Conservation (phyloP, 192 early-diverging fungal species). For the Podila epicladia region DNA sequence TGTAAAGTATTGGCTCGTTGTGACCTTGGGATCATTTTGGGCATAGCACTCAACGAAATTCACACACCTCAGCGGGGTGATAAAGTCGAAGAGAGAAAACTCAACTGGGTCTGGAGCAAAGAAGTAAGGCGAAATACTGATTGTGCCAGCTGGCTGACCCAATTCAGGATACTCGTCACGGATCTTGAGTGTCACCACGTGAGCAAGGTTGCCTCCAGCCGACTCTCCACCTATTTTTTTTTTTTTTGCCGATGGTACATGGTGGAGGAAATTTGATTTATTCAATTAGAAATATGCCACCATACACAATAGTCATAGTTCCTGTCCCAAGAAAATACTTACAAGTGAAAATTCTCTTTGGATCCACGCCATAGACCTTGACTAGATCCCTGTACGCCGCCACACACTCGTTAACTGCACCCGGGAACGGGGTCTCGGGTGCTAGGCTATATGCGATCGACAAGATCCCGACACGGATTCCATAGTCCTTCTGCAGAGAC, state of each 20-base stretch:
- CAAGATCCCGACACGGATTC: neutral
- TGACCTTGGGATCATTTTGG: neutral
- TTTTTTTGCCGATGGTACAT: neutral
- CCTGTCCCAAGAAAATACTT: neutral
- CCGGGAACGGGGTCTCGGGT: neutral
- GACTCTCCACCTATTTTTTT: slow-evolving; percentile 1
- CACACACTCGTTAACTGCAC: neutral
- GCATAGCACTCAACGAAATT: neutral
- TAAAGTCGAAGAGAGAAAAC: neutral
- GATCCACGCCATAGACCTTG: neutral
- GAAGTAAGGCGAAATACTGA: neutral
- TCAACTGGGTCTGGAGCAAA: neutral
- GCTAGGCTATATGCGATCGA: slow-evolving; percentile 2
- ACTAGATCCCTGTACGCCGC: neutral
- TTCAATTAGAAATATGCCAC: neutral
- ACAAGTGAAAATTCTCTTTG: neutral
- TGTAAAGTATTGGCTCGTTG: neutral
- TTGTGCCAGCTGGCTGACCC: neutral
- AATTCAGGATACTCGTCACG: neutral
- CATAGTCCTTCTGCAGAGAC: neutral
- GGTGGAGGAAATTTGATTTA: neutral
- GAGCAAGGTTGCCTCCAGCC: slow-evolving; percentile 1
- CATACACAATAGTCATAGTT: neutral
- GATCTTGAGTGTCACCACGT: neutral
- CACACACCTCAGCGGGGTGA: neutral